Conservation (phyloP, 2,329 filamentous ascomycete species). For the Colletotrichum cordylinicola region DNA sequence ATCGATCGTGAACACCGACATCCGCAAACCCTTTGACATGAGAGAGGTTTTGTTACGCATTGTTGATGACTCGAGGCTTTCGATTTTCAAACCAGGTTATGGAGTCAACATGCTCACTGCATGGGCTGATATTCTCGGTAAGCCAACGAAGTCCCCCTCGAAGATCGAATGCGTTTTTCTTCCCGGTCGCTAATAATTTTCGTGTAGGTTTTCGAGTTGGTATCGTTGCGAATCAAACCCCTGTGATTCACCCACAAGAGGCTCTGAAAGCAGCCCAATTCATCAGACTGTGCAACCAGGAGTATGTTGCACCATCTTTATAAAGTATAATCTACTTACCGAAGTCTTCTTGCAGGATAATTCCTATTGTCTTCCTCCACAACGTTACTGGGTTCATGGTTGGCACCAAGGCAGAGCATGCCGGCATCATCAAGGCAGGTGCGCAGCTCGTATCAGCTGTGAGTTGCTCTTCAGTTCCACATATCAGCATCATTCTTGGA, state of each 20-base stretch:
- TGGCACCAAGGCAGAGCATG: neutral
- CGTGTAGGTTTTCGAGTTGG: neutral
- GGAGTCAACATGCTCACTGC: slow-evolving; percentile 33
- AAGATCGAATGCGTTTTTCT: neutral
- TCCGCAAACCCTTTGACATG: slow-evolving; percentile 25
- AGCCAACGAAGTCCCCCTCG: neutral
- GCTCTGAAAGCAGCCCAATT: neutral
- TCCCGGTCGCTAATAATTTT: neutral
- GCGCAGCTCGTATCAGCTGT: neutral
- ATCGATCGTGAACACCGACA: slow-evolving; percentile 11
- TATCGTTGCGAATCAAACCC: neutral
- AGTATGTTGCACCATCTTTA: neutral
- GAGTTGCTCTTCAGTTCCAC: neutral
- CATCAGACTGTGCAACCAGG: neutral
- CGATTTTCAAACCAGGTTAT: slow-evolving; percentile 40
- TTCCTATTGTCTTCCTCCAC: neutral
- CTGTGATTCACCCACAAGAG: neutral
- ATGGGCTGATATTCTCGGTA: neutral
- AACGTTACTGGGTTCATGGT: neutral
- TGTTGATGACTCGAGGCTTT: slow-evolving; percentile 40
- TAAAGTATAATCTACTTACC: neutral
- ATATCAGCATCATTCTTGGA: neutral
- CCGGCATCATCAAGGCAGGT: neutral
- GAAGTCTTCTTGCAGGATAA: neutral
- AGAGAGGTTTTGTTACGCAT: slow-evolving; percentile 39